These are phyloP conservation scores for Aureobasidium pullulans DNA, from an alignment of 2,329 filamentous ascomycete genomes.

Conservation along the genomic window DNA sequence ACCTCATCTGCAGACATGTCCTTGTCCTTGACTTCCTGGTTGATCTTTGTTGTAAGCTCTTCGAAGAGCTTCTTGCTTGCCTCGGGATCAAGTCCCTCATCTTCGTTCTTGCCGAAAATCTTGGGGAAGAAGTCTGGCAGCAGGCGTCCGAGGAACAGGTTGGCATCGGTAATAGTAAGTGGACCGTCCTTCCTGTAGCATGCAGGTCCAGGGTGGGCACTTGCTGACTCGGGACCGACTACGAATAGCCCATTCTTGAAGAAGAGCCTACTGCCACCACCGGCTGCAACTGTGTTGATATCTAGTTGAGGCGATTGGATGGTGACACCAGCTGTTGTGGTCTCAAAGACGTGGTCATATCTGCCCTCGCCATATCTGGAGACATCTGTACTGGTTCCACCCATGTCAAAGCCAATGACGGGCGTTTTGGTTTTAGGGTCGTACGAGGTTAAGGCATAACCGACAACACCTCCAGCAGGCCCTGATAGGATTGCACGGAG, in stretches of 20 bases:
- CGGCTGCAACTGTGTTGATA: conserved; percentile 91
- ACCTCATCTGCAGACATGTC: conserved; percentile 73
- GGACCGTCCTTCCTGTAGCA: conserved; percentile 88
- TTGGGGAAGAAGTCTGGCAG: conserved; percentile 90
- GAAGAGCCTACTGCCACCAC: conserved; percentile 76
- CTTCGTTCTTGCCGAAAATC: conserved; percentile 86
- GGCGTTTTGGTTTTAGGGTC: conserved; percentile 74
- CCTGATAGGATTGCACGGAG: conserved; percentile 80
- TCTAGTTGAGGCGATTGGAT: conserved; percentile 89
- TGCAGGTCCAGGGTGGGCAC: conserved; percentile 81
- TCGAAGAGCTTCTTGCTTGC: conserved; percentile 70
- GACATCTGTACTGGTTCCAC: conserved; percentile 86
- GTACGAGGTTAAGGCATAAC: conserved; percentile 86
- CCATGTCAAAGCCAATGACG: conserved; percentile 95
- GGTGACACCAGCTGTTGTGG: conserved; percentile 86
- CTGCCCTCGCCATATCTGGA: conserved; percentile 71
- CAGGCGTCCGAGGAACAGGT: conserved; percentile 74
- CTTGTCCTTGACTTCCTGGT: conserved; percentile 58
- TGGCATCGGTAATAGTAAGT: conserved; percentile 88
- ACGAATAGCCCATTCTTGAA: conserved; percentile 86
- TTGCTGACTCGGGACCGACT: conserved; percentile 82
- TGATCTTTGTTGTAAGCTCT: conserved; percentile 70
- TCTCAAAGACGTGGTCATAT: conserved; percentile 92
- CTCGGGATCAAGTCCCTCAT: conserved; percentile 68
- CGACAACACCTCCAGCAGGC: conserved; percentile 87